These are phyloP conservation scores for Davidsoniella eucalypti DNA, from an alignment of 2,329 filamentous ascomycete species.

Conservation along the genomic window DNA sequence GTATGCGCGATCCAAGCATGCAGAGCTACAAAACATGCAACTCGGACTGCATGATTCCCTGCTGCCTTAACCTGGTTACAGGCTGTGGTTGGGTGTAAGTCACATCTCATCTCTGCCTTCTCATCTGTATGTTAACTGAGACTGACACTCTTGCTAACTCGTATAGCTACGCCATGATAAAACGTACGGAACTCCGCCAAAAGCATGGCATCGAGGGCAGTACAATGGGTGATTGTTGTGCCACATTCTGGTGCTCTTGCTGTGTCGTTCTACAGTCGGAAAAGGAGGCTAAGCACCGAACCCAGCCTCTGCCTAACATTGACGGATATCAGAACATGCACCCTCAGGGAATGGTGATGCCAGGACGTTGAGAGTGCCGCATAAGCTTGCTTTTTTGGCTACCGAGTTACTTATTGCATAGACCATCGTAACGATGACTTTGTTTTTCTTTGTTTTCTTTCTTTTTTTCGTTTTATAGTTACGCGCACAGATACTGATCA, in stretches of 20 bases:
- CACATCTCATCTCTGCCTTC: not conserved
- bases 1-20: conserved; percentile 28
- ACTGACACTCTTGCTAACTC: conserved; percentile 3
- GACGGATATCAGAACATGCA: conserved; percentile 23
- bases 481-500: not conserved
- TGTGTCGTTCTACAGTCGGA: conserved; percentile 42
- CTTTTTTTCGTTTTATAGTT: conserved; percentile 1
- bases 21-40: conserved; percentile 23
- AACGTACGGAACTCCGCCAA: conserved; percentile 36
- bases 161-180: conserved; percentile 30
- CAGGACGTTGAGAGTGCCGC: conserved; percentile 1
- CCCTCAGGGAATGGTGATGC: conserved; percentile 24
- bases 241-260: conserved; percentile 38
- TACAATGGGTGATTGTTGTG: conserved; percentile 31
- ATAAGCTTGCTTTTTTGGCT: not conserved
- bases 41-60: conserved; percentile 26
- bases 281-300: conserved; percentile 29
- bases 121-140: not conserved
- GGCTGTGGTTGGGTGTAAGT: conserved; percentile 29
- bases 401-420: not conserved
- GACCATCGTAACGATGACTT: not conserved
- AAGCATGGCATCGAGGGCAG: conserved; percentile 36
- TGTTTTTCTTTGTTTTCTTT: not conserved
- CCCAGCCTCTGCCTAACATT: conserved; percentile 16
- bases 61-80: conserved; percentile 23